Evolutionary conservation across 306 rosid species (phyloP).

Genomic region (Quillaja saponaria): DNA sequence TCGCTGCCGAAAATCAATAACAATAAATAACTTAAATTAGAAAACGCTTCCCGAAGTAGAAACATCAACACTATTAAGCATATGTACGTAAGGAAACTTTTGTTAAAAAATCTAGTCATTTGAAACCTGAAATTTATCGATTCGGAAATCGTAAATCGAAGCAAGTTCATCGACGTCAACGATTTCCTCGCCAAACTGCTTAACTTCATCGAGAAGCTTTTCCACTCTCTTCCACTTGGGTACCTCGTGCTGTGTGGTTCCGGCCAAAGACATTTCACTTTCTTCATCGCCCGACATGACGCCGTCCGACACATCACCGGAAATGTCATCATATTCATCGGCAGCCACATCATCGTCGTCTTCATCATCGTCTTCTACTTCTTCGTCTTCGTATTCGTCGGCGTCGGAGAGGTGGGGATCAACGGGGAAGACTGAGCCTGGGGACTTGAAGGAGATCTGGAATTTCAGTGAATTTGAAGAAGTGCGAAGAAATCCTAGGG

Average conservation of each 20-base stretch:
- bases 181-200: conserved; percentile 72
- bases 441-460: conserved; percentile 45
- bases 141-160: conserved; percentile 75
- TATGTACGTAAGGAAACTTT: not conserved
- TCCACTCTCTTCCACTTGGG: conserved; percentile 92
- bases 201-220: conserved; percentile 67
- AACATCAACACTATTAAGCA: too few relatives aligned
- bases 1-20: conserved; percentile 43
- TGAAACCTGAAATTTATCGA: conserved; percentile 87
- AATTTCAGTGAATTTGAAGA: conserved; percentile 31
- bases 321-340: conserved; percentile 67
- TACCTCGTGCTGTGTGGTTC: conserved; percentile 37
- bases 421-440: conserved; percentile 43
- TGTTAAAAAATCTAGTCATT: not conserved
- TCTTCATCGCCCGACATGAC: conserved; percentile 57
- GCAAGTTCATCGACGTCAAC: conserved; percentile 78
- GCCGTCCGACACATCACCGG: conserved; percentile 47
- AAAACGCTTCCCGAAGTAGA: not conserved
- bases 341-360: conserved; percentile 60
- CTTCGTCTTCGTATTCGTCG: conserved; percentile 42
- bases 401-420: conserved; percentile 52
- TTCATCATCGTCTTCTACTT: conserved; percentile 29
- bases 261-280: conserved; percentile 29
- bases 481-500: conserved; percentile 35
- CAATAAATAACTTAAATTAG: not conserved